Conservation (phyloP, 2,329 filamentous ascomycete species). For the Phoma sp. region DNA sequence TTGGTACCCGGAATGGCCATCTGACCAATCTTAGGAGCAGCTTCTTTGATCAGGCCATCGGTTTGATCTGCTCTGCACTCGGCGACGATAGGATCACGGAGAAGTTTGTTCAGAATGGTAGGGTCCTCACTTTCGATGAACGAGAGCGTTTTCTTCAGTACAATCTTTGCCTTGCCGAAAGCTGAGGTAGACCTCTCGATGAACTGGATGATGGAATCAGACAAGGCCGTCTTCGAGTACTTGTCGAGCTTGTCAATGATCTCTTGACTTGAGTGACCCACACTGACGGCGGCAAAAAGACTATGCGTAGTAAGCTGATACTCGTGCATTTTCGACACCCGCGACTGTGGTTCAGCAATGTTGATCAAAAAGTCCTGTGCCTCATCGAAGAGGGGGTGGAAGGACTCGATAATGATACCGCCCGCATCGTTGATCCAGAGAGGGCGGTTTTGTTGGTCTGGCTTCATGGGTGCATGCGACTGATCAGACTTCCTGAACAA, state of each 20-base stretch:
- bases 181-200: slow-evolving; percentile 84
- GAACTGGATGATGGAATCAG: slow-evolving; percentile 79
- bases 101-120: slow-evolving; percentile 81
- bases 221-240: slow-evolving; percentile 87
- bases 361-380: slow-evolving; percentile 96
- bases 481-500: slow-evolving; percentile 75
- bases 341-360: slow-evolving; percentile 89
- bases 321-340: slow-evolving; percentile 91
- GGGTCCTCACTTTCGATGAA: slow-evolving; percentile 93
- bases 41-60: slow-evolving; percentile 77
- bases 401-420: slow-evolving; percentile 91
- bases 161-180: slow-evolving; percentile 94
- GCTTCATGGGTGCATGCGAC: slow-evolving; percentile 81
- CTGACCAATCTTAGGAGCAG: slow-evolving; percentile 84
- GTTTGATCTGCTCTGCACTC: slow-evolving; percentile 76
- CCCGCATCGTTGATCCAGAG: slow-evolving; percentile 92
- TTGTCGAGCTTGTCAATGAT: slow-evolving; percentile 89
- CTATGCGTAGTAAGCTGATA: slow-evolving; percentile 92
- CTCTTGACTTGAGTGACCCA: slow-evolving; percentile 87
- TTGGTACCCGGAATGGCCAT: slow-evolving; percentile 95
- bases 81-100: slow-evolving; percentile 84
- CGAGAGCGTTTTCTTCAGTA: slow-evolving; percentile 92
- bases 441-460: slow-evolving; percentile 87
- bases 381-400: slow-evolving; percentile 83
- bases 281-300: slow-evolving; percentile 92